Evolutionary conservation across 495 filamentous ascomycete genomes (phyloP).

Genomic region (Halenospora varia): DNA sequence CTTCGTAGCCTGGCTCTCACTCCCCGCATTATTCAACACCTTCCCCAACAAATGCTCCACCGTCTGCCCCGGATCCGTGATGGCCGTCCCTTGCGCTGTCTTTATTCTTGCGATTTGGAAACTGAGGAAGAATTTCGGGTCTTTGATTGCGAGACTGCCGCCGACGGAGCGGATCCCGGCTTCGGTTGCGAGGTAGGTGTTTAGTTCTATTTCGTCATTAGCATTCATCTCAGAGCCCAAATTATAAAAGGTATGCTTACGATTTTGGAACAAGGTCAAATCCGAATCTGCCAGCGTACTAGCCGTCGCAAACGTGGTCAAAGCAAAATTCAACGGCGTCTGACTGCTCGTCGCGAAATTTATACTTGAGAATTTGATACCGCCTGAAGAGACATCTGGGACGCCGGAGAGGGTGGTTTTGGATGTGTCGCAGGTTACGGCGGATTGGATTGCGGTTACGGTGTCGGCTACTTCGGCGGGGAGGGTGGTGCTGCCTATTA

Average conservation of each 20-base stretch:
- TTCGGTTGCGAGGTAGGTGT: slow-evolving; percentile 46
- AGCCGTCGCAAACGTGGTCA: slow-evolving; percentile 38
- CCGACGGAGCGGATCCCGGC: slow-evolving; percentile 41
- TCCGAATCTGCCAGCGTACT: slow-evolving; percentile 34
- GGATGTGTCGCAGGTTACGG: slow-evolving; percentile 35
- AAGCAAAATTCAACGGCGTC: slow-evolving; percentile 37
- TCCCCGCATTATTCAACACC: slow-evolving; percentile 41
- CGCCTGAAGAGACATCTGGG: slow-evolving; percentile 40
- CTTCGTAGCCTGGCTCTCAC: slow-evolving; percentile 30
- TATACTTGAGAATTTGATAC: slow-evolving; percentile 38
- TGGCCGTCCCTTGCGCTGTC: slow-evolving; percentile 44
- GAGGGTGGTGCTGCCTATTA: slow-evolving; percentile 37
- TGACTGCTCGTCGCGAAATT: slow-evolving; percentile 37
- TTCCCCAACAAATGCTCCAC: slow-evolving; percentile 43
- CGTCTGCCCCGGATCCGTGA: slow-evolving; percentile 35
- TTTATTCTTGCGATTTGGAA: slow-evolving; percentile 45
- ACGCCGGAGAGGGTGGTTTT: slow-evolving; percentile 30
- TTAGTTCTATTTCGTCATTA: slow-evolving; percentile 15
- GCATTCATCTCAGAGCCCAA: not conserved
- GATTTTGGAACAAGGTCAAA: slow-evolving; percentile 36
- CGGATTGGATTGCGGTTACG: slow-evolving; percentile 27
- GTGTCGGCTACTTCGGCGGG: slow-evolving; percentile 31
- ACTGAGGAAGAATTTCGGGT: slow-evolving; percentile 46
- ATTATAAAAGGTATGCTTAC: slow-evolving; percentile 3
- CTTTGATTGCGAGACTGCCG: slow-evolving; percentile 41